Evolutionary conservation across 768 basidiomycete genomes (phyloP), one percentile per base, ranked within the genome.

Genomic region (Termitomyces sp.): DNA sequence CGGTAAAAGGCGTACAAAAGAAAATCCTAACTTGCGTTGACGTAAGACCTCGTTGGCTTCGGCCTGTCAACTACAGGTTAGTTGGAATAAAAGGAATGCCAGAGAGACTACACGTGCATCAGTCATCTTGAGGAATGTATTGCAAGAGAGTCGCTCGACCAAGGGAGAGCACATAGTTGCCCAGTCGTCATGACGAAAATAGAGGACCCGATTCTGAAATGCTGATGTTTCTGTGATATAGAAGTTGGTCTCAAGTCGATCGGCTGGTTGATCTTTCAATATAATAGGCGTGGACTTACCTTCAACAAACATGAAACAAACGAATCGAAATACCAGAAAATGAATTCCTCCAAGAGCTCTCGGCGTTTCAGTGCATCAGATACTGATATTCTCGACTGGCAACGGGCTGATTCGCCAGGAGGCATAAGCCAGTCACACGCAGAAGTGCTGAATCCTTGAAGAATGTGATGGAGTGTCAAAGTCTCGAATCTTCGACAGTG

Each of bases 181-280:
- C 97, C 96, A 99, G 62, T 96, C 94, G 51, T 96, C 93, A 54
- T 98, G 94, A 11, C 92, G 83, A 68, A 97, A 98, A 67, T 95
- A 99, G 0, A 98, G 73, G 1, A 95, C 79, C 44, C 83, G 82
- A 58, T 94, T 89, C 41, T 87, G 79, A 64, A 86, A 92, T 7
- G 87, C 89, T 19, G 89, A 86, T 0, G 95, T 92, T 61, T 98
- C 91, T 0, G 97, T 98, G 44, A 94, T 78, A 69, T 98, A 98
- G 71, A 97, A 99, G 0, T 87, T 86, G 3, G 92, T 92, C 95
- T 98, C 28, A 11, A 46, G 23, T 48, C 3, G 31, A 30, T 50
- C 17, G 9, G 35, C n/a, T 54, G 28, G 50, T 40, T 43, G 26
- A 45, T n/a, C 10, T 14, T 17, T 38, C 38, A 28, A 48, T 54